Evolutionary conservation across 2,329 filamentous ascomycete species (phyloP).

Genomic region (Whalleya microplaca): DNA sequence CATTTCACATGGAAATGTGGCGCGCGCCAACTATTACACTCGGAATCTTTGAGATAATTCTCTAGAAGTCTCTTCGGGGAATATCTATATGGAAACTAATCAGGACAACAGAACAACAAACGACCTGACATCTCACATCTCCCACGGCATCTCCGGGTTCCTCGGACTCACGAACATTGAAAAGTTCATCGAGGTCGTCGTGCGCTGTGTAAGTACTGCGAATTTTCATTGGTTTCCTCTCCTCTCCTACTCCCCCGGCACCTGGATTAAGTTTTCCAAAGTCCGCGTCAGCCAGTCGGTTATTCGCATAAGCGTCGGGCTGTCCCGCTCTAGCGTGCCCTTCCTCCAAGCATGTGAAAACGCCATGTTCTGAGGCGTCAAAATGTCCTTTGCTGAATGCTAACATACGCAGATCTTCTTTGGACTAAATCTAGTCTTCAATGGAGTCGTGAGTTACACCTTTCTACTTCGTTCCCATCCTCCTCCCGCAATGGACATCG

Average conservation of each 20-base stretch:
- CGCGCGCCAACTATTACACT: too few species aligned
- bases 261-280: background rate
- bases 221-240: background rate
- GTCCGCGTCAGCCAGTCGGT: background rate
- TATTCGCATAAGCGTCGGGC: background rate
- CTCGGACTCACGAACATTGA: constrained; percentile 49
- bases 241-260: background rate
- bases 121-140: constrained; percentile 54
- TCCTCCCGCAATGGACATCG: background rate
- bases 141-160: constrained; percentile 47
- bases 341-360: background rate
- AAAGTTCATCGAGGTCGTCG: constrained; percentile 49
- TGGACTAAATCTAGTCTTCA: constrained; percentile 73
- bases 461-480: background rate
- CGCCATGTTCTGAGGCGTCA: background rate
- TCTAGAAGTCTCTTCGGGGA: background rate
- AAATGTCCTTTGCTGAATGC: background rate
- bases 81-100: constrained; percentile 8
- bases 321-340: background rate
- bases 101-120: constrained; percentile 54
- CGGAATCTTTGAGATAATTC: too few species aligned
- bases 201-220: constrained; percentile 51
- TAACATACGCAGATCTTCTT: constrained; percentile 66
- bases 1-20: too few species aligned
- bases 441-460: constrained; percentile 61